Evolutionary conservation across 441 rosid genomes (phyloP).

Genomic region (Gossypium schwendimanii): DNA sequence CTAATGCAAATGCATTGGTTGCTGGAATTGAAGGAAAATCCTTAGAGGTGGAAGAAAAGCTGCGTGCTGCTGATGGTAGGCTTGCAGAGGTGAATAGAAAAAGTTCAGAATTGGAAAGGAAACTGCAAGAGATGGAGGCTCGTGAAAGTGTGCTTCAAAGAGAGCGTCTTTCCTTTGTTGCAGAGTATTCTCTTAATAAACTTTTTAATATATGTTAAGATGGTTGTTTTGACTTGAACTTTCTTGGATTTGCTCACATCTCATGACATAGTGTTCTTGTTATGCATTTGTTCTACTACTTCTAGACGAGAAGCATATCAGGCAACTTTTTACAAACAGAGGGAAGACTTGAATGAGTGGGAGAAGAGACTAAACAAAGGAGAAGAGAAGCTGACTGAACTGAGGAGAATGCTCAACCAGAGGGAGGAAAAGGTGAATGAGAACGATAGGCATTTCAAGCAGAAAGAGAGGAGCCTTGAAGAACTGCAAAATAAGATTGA

Average conservation of each 20-base stretch:
- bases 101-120: constrained; percentile 58
- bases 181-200: constrained; percentile 46
- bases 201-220: constrained; percentile 10
- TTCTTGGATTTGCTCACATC: neutral
- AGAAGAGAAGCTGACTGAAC: constrained; percentile 50
- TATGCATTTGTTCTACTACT: constrained; percentile 18
- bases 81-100: constrained; percentile 55
- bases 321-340: constrained; percentile 54
- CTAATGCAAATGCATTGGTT: constrained; percentile 56
- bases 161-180: constrained; percentile 55
- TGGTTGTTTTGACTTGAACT: neutral
- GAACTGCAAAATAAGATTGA: constrained; percentile 46
- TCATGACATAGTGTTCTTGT: constrained; percentile 9
- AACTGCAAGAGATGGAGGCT: constrained; percentile 58
- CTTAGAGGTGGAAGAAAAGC: constrained; percentile 49
- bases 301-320: constrained; percentile 72
- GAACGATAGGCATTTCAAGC: constrained; percentile 38
- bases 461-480: constrained; percentile 48
- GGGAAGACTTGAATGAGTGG: constrained; percentile 74
- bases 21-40: constrained; percentile 50
- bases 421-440: constrained; percentile 51
- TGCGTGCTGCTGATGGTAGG: constrained; percentile 48
- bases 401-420: constrained; percentile 41
- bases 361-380: constrained; percentile 44
- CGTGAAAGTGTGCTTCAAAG: constrained; percentile 56